These are phyloP conservation scores for Fusarium aywerte DNA, from an alignment of 2,329 filamentous ascomycete species.

Conservation along the genomic window DNA sequence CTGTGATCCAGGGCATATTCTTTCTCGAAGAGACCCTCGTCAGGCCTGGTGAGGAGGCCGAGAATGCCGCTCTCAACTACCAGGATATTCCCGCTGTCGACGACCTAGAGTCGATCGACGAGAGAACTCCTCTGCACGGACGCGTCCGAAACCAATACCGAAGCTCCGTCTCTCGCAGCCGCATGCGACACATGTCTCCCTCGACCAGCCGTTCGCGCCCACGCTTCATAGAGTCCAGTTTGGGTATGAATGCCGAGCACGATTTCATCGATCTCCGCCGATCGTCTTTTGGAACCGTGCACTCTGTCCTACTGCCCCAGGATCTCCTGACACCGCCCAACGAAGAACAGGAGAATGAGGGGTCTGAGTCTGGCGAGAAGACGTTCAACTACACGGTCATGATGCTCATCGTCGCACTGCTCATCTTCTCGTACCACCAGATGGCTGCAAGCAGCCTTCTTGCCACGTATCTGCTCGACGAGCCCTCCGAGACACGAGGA, in stretches of 20 bases:
- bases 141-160: conserved; percentile 32
- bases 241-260: conserved; percentile 37
- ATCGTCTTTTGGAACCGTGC: conserved; percentile 57
- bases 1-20: conserved; percentile 71
- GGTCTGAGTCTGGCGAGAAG: conserved; percentile 32
- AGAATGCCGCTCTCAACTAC: conserved; percentile 14
- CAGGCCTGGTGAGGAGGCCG: not conserved
- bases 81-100: conserved; percentile 37
- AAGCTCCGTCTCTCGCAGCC: conserved; percentile 20
- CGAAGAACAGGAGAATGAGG: conserved; percentile 25
- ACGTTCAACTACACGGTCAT: conserved; percentile 52
- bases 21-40: conserved; percentile 65
- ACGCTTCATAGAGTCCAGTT: conserved; percentile 38
- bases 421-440: conserved; percentile 58
- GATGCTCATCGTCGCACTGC: conserved; percentile 53
- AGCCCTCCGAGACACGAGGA: conserved; percentile 37
- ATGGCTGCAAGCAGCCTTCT: conserved; percentile 58
- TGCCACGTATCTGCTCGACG: conserved; percentile 57
- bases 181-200: conserved; percentile 24
- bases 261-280: conserved; percentile 41
- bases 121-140: conserved; percentile 26
- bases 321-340: conserved; percentile 34
- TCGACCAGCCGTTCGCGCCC: conserved; percentile 36
- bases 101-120: conserved; percentile 39
- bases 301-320: conserved; percentile 51